Conservation (phyloP, 2,329 filamentous ascomycete genomes). For the Bipolaris sorokiniana region DNA sequence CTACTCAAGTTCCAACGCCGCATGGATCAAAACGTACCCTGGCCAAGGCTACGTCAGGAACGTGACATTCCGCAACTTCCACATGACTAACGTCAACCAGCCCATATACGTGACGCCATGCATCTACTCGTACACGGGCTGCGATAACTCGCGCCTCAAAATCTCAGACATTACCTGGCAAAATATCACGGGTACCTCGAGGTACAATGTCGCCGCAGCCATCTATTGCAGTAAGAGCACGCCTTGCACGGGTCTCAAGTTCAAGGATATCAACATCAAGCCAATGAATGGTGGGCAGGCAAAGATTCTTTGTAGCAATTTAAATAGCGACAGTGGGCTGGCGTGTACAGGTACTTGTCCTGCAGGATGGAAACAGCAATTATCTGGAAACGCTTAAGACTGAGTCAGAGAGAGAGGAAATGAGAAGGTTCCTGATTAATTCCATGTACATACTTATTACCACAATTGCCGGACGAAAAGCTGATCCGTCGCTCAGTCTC, state of each 20-base stretch:
- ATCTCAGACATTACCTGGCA: conserved; percentile 58
- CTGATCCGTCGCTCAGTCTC: no score
- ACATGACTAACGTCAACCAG: conserved; percentile 52
- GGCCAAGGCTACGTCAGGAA: conserved; percentile 53
- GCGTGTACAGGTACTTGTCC: conserved; percentile 36
- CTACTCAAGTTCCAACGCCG: conserved; percentile 35
- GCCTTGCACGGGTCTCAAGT: conserved; percentile 55
- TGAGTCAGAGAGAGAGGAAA: no score
- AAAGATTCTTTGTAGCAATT: conserved; percentile 35
- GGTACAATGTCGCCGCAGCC: conserved; percentile 53
- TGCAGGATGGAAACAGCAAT: conserved; percentile 31
- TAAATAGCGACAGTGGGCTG: conserved; percentile 36
- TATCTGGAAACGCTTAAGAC: conserved; percentile 30
- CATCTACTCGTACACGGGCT: conserved; percentile 50
- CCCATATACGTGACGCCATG: conserved; percentile 58
- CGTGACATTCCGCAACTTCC: conserved; percentile 53
- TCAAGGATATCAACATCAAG: conserved; percentile 56
- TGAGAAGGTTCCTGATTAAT: no score
- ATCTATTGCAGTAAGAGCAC: conserved; percentile 49
- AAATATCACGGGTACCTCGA: conserved; percentile 56
- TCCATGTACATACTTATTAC: background rate
- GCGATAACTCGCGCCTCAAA: conserved; percentile 32
- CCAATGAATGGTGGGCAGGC: conserved; percentile 33
- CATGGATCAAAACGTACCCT: conserved; percentile 43
- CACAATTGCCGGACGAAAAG: no score